These are phyloP conservation scores for Apiotrichum laibachii DNA, from an alignment of 1,284 basidiomycete genomes.

Conservation along the genomic window DNA sequence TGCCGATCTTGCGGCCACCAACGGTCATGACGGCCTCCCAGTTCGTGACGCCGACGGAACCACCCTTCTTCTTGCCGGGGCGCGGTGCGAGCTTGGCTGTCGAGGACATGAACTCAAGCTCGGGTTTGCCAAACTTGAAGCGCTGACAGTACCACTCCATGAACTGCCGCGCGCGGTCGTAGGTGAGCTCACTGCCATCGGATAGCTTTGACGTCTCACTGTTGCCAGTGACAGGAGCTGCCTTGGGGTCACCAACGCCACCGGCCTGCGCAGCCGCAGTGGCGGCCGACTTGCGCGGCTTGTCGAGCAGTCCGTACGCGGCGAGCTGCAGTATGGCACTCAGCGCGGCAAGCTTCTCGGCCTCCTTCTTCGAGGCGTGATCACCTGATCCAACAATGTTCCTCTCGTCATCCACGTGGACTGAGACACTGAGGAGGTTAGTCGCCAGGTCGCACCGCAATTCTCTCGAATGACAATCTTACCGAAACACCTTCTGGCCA, in stretches of 20 bases:
- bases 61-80: constrained; percentile 25
- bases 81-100: constrained; percentile 10
- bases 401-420: constrained; percentile 29
- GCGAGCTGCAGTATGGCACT: constrained; percentile 69
- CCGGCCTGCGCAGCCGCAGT: constrained; percentile 6
- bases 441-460: background rate
- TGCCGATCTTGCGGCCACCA: constrained; percentile 73
- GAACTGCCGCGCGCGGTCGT: constrained; percentile 79
- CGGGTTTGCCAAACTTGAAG: constrained; percentile 77
- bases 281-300: constrained; percentile 12
- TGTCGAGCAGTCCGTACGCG: constrained; percentile 54
- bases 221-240: background rate
- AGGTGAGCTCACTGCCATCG: constrained; percentile 65
- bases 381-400: constrained; percentile 61
- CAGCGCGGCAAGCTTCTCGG: constrained; percentile 72
- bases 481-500: constrained; percentile 38
- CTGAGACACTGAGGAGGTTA: constrained; percentile 29
- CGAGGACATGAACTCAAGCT: constrained; percentile 60
- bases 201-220: constrained; percentile 54
- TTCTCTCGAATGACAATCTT: background rate
- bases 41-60: constrained; percentile 33
- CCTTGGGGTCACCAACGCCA: constrained; percentile 17
- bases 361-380: constrained; percentile 62
- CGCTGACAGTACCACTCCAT: constrained; percentile 92
- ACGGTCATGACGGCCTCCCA: constrained; percentile 86